Base-by-base conservation (phyloP, 192 early-diverging fungal genomes). In the Umbelopsis sp. region DNA sequence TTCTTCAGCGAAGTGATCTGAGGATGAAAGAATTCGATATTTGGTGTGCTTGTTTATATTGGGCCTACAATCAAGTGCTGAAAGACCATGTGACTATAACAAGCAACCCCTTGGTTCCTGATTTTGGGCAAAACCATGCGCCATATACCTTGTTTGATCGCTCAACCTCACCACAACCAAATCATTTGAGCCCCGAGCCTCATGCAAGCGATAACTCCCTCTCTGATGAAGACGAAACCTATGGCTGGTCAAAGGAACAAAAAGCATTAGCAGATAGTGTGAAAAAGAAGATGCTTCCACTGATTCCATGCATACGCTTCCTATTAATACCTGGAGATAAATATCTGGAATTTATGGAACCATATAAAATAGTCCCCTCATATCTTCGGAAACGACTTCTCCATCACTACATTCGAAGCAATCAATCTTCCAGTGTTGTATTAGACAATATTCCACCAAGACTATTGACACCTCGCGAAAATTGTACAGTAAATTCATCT, bases 231-330 rank as follows among this genome's bases (percentile, higher is more conserved):
- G 55, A 61, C 30, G 27, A 61, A 8, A 35, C 13, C 2, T 35
- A 16, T 7, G 25, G 23, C 25, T 61, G 55, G 55, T 61, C 55
- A 16, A 30, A 61, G 18, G 55, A 61, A 18, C 55, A 61, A 33
- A 15, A 35, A 25, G 25, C 25, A 0, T 5, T 61, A 16, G 55
- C 15, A 6, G 27, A 11, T 16, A 30, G 33, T 25, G 55, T 61
- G 23, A 61, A 61, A 35, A 33, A 61, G 21, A n/a, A 61, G 15
- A 33, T 69, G 46, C 37, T 9, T 37, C 48, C 67, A 10, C 44
- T 69, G 33, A 30, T 69, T 49, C 67, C 67, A 52, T 52, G 51
- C 25, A 69, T 69, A 33, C 46, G 67, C 22, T 52, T 69, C 25
- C 51, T 51, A 22, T 13, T 52, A 25, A 49, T 69, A 16, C 16